phyloP scores from a whole-genome alignment of 2,329 filamentous ascomycete genomes.

The Xylariaceae sp. region DNA sequence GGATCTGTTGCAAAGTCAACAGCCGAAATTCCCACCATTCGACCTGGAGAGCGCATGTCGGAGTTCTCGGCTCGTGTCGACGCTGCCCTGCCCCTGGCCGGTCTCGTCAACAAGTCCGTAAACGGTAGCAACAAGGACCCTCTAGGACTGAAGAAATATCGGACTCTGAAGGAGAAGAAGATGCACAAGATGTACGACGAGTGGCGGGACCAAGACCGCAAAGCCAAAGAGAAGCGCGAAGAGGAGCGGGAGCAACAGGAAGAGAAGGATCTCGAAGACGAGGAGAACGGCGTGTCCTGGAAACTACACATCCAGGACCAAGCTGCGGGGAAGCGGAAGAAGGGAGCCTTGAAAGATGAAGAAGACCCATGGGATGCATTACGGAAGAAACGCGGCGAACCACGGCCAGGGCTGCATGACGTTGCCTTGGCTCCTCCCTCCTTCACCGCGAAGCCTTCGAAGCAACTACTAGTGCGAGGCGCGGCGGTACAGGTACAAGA shows the following conservation, averaged over 20 bases:
- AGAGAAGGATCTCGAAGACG: conserved; percentile 58
- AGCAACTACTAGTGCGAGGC: conserved; percentile 61
- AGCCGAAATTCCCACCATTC: conserved; percentile 60
- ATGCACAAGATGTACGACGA: conserved; percentile 79
- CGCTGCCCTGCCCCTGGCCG: conserved; percentile 72
- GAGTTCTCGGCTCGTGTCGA: conserved; percentile 83
- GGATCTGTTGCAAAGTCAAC: conserved; percentile 19
- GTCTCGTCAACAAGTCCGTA: conserved; percentile 60
- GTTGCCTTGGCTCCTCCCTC: conserved; percentile 73
- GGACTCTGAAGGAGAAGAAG: conserved; percentile 79
- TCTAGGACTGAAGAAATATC: conserved; percentile 60
- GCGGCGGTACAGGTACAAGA: conserved; percentile 64
- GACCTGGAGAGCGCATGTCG: conserved; percentile 76
- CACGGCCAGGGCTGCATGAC: conserved; percentile 48
- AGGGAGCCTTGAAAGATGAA: conserved; percentile 46
- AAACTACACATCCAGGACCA: conserved; percentile 39
- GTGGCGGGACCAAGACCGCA: conserved; percentile 64
- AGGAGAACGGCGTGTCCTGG: conserved; percentile 48
- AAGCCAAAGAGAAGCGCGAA: conserved; percentile 59
- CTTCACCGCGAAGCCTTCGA: conserved; percentile 59
- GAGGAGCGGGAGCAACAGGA: conserved; percentile 63
- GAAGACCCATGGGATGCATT: conserved; percentile 77
- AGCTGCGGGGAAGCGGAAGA: conserved; percentile 39
- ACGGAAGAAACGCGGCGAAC: conserved; percentile 60
- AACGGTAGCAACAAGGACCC: conserved; percentile 58